phyloP scores from a whole-genome alignment of 768 basidiomycete species.

The Lyophyllum atratum region DNA sequence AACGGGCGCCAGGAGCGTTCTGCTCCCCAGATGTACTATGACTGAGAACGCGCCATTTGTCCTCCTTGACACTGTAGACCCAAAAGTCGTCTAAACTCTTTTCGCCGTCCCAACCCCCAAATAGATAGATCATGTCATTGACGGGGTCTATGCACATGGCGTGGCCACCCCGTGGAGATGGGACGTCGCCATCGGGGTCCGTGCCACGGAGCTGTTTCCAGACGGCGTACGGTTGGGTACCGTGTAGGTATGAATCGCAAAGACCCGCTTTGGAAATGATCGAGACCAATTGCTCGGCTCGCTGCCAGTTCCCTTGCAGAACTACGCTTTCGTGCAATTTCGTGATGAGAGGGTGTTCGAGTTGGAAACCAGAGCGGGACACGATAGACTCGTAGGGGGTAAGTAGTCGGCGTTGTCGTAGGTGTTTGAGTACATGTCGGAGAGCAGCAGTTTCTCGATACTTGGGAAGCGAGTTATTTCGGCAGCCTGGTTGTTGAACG shows the following conservation, averaged over 20 bases:
- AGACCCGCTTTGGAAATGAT: constrained; percentile 54
- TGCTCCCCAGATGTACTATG: constrained; percentile 52
- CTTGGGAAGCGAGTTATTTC: constrained; percentile 36
- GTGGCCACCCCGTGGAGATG: constrained; percentile 73
- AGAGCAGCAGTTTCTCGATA: constrained; percentile 67
- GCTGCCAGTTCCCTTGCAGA: constrained; percentile 63
- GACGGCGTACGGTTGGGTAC: constrained; percentile 56
- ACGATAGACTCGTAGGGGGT: constrained; percentile 64
- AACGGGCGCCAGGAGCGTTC: constrained; percentile 70
- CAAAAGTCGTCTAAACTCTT: constrained; percentile 79
- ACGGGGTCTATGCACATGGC: constrained; percentile 78
- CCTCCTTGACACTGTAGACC: constrained; percentile 62
- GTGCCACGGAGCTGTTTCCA: constrained; percentile 64
- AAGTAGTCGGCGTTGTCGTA: constrained; percentile 73
- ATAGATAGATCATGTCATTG: constrained; percentile 66
- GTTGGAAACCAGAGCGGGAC: constrained; percentile 49
- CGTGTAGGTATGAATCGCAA: constrained; percentile 61
- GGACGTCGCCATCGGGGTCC: constrained; percentile 67
- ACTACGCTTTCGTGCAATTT: constrained; percentile 65
- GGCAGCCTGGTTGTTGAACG: not conserved
- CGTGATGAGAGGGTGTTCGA: constrained; percentile 75
- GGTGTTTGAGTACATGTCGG: constrained; percentile 72
- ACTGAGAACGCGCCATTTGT: constrained; percentile 65
- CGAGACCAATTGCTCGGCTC: constrained; percentile 55
- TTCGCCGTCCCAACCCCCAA: constrained; percentile 80